Conservation (phyloP, 345 rosid species). For the Linum trigynum region DNA sequence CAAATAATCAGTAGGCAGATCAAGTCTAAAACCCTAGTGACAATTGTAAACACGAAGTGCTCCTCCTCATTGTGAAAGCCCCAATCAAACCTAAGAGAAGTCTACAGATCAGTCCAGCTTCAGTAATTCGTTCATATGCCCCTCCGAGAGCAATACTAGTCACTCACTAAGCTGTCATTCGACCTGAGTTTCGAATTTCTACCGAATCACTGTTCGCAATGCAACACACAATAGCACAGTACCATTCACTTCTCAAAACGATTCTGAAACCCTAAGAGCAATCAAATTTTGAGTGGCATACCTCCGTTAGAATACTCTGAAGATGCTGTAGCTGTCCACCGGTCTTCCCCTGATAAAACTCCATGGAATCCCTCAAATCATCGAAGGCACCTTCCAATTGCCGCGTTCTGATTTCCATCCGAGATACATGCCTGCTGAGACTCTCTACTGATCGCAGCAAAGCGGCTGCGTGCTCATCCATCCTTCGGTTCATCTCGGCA, state of each 20-base stretch:
- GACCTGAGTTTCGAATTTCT: background rate
- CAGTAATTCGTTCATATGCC: background rate
- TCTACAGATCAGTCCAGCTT: background rate
- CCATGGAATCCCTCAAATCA: constrained; percentile 34
- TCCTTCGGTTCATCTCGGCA: constrained; percentile 30
- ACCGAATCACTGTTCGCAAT: background rate
- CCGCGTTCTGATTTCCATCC: constrained; percentile 36
- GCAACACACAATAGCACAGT: background rate
- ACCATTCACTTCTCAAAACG: background rate
- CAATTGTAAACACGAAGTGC: background rate
- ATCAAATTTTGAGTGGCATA: constrained; percentile 7
- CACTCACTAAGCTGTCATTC: background rate
- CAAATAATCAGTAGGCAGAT: background rate
- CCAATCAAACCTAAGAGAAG: background rate
- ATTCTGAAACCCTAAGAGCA: background rate
- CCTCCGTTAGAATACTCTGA: constrained; percentile 41
- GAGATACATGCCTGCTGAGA: constrained; percentile 36
- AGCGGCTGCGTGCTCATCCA: constrained; percentile 36
- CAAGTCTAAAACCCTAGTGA: background rate
- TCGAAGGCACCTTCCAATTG: constrained; percentile 34
- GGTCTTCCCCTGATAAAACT: constrained; percentile 33
- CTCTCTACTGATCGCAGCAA: constrained; percentile 34
- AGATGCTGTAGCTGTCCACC: constrained; percentile 43
- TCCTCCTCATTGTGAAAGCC: background rate
- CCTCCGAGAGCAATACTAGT: background rate